Conservation (phyloP, 2,329 filamentous ascomycete genomes). For the Ceratocystis smalleyi region DNA sequence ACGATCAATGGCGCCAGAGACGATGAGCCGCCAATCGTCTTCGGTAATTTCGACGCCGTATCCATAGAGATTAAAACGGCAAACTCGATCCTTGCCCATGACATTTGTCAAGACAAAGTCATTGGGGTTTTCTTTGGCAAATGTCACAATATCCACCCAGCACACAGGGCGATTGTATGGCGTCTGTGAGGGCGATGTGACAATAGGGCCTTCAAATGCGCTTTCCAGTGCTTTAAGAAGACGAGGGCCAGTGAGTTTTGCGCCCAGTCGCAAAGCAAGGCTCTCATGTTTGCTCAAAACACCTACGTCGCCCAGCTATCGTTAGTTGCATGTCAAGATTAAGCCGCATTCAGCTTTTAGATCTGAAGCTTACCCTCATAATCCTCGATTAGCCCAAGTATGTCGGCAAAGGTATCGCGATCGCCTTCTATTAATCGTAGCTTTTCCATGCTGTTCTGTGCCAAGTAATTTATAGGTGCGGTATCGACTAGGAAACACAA, state of each 20-base stretch:
- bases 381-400: slow-evolving; percentile 56
- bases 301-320: slow-evolving; percentile 28
- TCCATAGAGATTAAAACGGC: slow-evolving; percentile 70
- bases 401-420: slow-evolving; percentile 53
- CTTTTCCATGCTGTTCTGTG: slow-evolving; percentile 29
- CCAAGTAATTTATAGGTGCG: slow-evolving; percentile 37
- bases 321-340: neutral
- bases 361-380: slow-evolving; percentile 48
- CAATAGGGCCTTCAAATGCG: slow-evolving; percentile 68
- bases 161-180: slow-evolving; percentile 42
- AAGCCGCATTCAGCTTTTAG: neutral
- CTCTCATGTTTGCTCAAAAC: slow-evolving; percentile 75
- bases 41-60: slow-evolving; percentile 71
- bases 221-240: slow-evolving; percentile 75
- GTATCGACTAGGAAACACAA: slow-evolving; percentile 9
- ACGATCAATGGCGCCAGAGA: slow-evolving; percentile 67
- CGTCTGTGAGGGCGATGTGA: slow-evolving; percentile 34
- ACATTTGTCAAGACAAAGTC: slow-evolving; percentile 60
- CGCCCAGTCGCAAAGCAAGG: slow-evolving; percentile 70
- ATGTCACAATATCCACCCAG: slow-evolving; percentile 77
- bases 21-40: slow-evolving; percentile 74
- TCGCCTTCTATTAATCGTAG: slow-evolving; percentile 39
- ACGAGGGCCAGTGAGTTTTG: slow-evolving; percentile 66
- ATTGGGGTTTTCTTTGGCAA: slow-evolving; percentile 62
- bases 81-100: slow-evolving; percentile 53